Evolutionary conservation across 768 basidiomycete species (phyloP).

Genomic region (Tylopilus felleus): DNA sequence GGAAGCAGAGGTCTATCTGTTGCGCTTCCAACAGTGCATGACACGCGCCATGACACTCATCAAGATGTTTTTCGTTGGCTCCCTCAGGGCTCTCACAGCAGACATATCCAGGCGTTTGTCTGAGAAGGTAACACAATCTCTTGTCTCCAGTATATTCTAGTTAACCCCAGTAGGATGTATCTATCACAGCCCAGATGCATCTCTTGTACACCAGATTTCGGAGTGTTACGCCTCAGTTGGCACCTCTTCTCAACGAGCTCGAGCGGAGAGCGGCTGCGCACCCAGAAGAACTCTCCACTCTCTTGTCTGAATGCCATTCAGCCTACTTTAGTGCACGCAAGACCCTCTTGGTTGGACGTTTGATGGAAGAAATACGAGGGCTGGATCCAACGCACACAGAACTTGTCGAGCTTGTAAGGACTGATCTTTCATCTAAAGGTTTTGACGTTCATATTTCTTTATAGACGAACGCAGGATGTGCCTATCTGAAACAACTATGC

Average conservation of each 20-base stretch:
- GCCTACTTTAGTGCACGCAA: conserved; percentile 80
- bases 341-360: conserved; percentile 63
- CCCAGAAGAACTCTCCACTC: conserved; percentile 78
- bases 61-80: conserved; percentile 93
- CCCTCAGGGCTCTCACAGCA: conserved; percentile 69
- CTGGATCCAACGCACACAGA: conserved; percentile 79
- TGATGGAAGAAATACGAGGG: conserved; percentile 78
- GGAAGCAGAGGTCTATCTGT: conserved; percentile 91
- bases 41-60: conserved; percentile 97
- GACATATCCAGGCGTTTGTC: conserved; percentile 74
- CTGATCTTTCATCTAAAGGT: background rate
- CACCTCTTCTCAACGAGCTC: conserved; percentile 80
- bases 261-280: conserved; percentile 72
- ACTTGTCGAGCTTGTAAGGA: conserved; percentile 79
- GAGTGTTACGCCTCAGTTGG: conserved; percentile 64
- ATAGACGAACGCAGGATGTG: conserved; percentile 88
- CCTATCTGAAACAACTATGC: conserved; percentile 89
- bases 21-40: conserved; percentile 98
- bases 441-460: background rate
- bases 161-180: conserved; percentile 55
- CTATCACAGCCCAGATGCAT: conserved; percentile 74
- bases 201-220: conserved; percentile 89
- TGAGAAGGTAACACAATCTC: conserved; percentile 54
- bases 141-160: background rate
- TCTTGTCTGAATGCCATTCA: conserved; percentile 82